Evolutionary conservation across 192 early-diverging fungal species (phyloP).

Genomic region (Dissophora globulifera): DNA sequence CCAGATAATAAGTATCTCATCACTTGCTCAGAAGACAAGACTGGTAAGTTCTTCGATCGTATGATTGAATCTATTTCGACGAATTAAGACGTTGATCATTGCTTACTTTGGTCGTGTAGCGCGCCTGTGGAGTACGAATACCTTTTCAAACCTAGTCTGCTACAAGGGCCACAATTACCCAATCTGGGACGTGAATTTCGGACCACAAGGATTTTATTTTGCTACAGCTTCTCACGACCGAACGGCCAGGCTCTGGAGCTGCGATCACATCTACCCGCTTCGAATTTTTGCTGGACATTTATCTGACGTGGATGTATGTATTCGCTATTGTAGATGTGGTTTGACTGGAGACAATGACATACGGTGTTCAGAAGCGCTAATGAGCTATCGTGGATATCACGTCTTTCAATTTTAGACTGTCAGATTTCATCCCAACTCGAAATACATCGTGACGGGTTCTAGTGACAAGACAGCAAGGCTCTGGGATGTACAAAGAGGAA

Average conservation of each 20-base stretch:
- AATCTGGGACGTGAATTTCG: slow-evolving; percentile 95
- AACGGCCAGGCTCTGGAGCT: slow-evolving; percentile 96
- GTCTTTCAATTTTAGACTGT: slow-evolving; percentile 68
- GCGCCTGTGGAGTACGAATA: slow-evolving; percentile 95
- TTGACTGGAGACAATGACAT: too few relatives aligned
- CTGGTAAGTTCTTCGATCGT: too few relatives aligned
- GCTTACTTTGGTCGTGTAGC: slow-evolving; percentile 55
- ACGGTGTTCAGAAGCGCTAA: too few relatives aligned
- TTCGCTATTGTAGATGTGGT: not conserved
- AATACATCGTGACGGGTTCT: slow-evolving; percentile 93
- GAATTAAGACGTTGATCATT: not conserved
- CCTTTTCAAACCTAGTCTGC: slow-evolving; percentile 89
- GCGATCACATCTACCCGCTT: slow-evolving; percentile 95
- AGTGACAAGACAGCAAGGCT: slow-evolving; percentile 88
- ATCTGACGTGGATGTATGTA: slow-evolving; percentile 93
- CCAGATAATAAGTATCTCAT: slow-evolving; percentile 86
- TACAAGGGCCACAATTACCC: slow-evolving; percentile 98
- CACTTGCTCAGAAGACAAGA: slow-evolving; percentile 93
- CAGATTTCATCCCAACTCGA: slow-evolving; percentile 96
- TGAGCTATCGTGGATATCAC: too few relatives aligned
- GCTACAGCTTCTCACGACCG: slow-evolving; percentile 95
- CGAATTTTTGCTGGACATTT: slow-evolving; percentile 98
- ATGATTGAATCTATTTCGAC: too few relatives aligned
- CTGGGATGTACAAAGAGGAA: slow-evolving; percentile 94
- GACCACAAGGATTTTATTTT: slow-evolving; percentile 94